Conservation (phyloP, 1,139 yeast genomes). For the Candida neerlandica region DNA sequence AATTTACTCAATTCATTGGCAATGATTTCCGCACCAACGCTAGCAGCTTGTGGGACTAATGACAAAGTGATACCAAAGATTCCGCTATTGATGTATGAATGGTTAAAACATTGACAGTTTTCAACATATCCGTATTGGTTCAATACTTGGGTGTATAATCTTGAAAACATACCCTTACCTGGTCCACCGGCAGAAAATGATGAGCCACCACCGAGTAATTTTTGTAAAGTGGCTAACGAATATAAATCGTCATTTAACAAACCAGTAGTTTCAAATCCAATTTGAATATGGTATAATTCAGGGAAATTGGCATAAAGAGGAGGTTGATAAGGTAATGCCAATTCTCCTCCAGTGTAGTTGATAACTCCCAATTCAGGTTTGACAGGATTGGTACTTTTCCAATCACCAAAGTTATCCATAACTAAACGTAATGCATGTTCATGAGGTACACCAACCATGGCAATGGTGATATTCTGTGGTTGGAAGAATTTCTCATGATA, state of each 20-base stretch:
- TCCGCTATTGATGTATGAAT: slow-evolving; percentile 88
- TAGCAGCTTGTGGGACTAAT: slow-evolving; percentile 84
- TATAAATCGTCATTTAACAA: slow-evolving; percentile 85
- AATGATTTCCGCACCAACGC: slow-evolving; percentile 77
- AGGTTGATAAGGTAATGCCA: slow-evolving; percentile 67
- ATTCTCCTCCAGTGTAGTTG: slow-evolving; percentile 77
- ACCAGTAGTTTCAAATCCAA: slow-evolving; percentile 88
- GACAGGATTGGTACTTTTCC: slow-evolving; percentile 36
- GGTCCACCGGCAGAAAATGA: slow-evolving; percentile 99
- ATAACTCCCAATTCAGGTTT: slow-evolving; percentile 49
- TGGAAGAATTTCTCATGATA: slow-evolving; percentile 72
- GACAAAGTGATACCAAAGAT: slow-evolving; percentile 87
- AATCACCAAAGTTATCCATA: slow-evolving; percentile 63
- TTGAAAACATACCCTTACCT: slow-evolving; percentile 98
- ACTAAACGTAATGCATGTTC: slow-evolving; percentile 68
- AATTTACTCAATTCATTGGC: slow-evolving; percentile 73
- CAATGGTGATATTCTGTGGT: slow-evolving; percentile 83
- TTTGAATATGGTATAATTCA: slow-evolving; percentile 81
- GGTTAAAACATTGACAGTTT: slow-evolving; percentile 85
- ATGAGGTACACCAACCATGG: slow-evolving; percentile 85
- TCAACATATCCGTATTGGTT: slow-evolving; percentile 93
- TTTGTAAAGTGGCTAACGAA: slow-evolving; percentile 88
- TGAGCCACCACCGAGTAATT: slow-evolving; percentile 95
- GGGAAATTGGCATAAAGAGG: slow-evolving; percentile 72
- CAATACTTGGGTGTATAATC: slow-evolving; percentile 87